Evolutionary conservation across 2,329 filamentous ascomycete species (phyloP).

Genomic region (Diaporthe aspalathi): DNA sequence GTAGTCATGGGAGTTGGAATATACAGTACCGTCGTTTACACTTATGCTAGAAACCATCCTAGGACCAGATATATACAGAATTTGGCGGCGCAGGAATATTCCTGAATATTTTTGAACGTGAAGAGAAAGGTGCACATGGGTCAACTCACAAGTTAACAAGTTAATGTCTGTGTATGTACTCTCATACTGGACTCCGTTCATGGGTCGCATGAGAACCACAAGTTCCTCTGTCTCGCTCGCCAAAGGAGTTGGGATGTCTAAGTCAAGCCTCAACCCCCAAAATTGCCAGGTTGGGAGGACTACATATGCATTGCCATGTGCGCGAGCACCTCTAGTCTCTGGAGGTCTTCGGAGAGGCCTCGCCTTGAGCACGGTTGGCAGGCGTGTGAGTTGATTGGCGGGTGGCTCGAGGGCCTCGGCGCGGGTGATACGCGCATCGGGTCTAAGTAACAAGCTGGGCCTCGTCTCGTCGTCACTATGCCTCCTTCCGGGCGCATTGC

Average conservation of each 20-base stretch:
- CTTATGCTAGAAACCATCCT: no score
- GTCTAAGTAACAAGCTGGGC: constrained; percentile 9
- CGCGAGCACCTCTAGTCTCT: neutral
- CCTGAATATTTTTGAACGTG: neutral
- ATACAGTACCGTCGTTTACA: neutral
- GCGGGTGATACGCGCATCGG: constrained; percentile 23
- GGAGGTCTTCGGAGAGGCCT: constrained; percentile 14
- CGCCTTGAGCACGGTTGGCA: constrained; percentile 24
- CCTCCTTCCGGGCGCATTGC: neutral
- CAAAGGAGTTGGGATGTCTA: neutral
- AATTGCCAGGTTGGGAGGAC: no score
- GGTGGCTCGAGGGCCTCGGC: constrained; percentile 15
- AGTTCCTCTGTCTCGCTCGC: neutral
- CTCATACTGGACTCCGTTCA: neutral
- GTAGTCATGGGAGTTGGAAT: neutral
- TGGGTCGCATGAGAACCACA: neutral
- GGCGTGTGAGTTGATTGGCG: constrained; percentile 14
- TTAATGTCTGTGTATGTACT: no score
- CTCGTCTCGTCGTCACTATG: constrained; percentile 29
- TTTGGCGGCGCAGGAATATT: neutral
- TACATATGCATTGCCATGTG: neutral
- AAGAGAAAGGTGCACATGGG: neutral
- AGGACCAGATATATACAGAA: neutral
- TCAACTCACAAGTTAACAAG: neutral
- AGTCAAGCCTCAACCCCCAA: neutral